Base-by-base conservation (phyloP, 2,329 filamentous ascomycete genomes). In the Hypocrella siamensis region DNA sequence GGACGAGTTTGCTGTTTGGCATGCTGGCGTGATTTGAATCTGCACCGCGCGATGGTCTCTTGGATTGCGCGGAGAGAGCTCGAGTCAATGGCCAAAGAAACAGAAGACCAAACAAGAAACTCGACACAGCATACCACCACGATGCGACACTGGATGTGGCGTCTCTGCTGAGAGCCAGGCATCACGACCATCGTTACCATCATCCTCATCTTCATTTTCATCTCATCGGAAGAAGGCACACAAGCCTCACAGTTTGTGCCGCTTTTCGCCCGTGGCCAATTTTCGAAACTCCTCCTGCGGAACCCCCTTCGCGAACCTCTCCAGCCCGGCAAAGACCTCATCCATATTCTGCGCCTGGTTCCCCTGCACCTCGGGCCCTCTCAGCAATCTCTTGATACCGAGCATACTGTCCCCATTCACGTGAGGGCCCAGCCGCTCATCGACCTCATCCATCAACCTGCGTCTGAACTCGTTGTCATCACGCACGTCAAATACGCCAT, bases 211-310 rank as follows among this genome's bases (percentile, higher is more conserved):
- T n/a, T n/a, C n/a, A n/a, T n/a, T n/a, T n/a, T n/a, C n/a, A n/a
- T n/a, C n/a, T n/a, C n/a, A n/a, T n/a, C n/a, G n/a, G 21, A 24
- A 24, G 21, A 12, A 12, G 21, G 21, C 7, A 22, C 8, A 8
- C 9, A 12, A 12, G 21, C 3, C 21, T 33, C 15, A 93, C 52
- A 96, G 59, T 63, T 96, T 96, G 60, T 98, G 90, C 51, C 77
- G 83, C 72, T 94, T 96, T 66, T 90, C 73, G 10, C 88, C 85
- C 39, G 65, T 74, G 2, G 84, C 84, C 49, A 96, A 61, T 65
- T 81, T 86, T 46, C 67, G 60, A 51, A 96, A 96, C 63, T 96
- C 83, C 52, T 79, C 69, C 63, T 94, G 85, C 15, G 90, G 90
- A 27, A 85, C 65, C 0, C 85, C 85, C 38, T 60, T 70, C 42